Evolutionary conservation across 2,329 filamentous ascomycete species (phyloP).

Genomic region (Verticillium longisporum): DNA sequence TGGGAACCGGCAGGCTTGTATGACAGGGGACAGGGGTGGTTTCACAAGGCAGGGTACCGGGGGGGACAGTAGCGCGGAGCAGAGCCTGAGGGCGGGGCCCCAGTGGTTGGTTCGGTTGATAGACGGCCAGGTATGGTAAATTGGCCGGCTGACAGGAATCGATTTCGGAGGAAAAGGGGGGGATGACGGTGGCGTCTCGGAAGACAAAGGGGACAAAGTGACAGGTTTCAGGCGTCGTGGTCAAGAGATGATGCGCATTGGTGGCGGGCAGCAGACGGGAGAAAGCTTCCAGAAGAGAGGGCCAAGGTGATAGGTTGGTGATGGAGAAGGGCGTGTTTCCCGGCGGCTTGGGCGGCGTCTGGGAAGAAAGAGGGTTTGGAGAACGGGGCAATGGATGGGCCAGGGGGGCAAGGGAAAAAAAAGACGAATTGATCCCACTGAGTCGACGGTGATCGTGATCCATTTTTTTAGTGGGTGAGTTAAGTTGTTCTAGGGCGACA

Average conservation of each 20-base stretch:
- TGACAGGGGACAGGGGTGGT: constrained; percentile 5
- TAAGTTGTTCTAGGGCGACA: not conserved
- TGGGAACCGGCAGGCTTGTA: constrained; percentile 12
- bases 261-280: not conserved
- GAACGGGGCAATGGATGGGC: not conserved
- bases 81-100: not conserved
- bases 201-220: constrained; percentile 4
- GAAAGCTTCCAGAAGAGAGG: constrained; percentile 5
- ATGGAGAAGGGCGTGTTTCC: not conserved
- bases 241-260: not conserved
- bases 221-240: constrained; percentile 6
- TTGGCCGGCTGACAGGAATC: not conserved
- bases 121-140: not conserved
- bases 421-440: not conserved
- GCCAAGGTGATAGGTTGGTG: not conserved
- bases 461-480: not conserved
- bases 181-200: not conserved
- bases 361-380: not conserved
- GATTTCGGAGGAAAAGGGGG: not conserved
- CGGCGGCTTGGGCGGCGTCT: not conserved
- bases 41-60: not conserved
- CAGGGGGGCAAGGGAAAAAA: not conserved
- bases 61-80: not conserved
- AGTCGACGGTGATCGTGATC: not conserved
- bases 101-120: not conserved